phyloP scores from a whole-genome alignment of 352 stramenopile genomes.

The Globisporangium recalcitrans region DNA sequence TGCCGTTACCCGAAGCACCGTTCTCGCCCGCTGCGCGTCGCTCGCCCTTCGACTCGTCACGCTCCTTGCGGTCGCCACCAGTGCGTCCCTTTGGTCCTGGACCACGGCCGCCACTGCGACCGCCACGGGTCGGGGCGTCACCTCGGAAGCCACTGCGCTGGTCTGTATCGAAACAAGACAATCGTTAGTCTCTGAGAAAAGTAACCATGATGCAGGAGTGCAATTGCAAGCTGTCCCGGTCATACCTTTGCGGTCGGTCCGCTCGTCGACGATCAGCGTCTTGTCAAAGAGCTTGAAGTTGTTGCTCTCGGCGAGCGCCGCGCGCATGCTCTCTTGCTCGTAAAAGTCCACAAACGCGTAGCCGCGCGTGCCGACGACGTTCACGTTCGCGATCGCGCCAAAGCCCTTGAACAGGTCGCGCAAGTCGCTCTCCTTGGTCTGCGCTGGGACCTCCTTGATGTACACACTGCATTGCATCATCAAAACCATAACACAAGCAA shows the following conservation, averaged over 20 bases:
- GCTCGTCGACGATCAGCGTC: conserved; percentile 69
- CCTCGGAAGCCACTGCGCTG: conserved; percentile 52
- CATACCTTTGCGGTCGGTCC: conserved; percentile 65
- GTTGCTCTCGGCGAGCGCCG: conserved; percentile 53
- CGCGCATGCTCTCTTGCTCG: conserved; percentile 73
- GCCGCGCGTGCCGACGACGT: conserved; percentile 43
- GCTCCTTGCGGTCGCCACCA: conserved; percentile 57
- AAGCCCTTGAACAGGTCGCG: conserved; percentile 78
- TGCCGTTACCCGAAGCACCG: conserved; percentile 35
- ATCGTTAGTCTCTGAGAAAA: conserved; percentile 19
- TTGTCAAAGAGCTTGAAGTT: conserved; percentile 76
- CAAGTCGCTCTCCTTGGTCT: conserved; percentile 71
- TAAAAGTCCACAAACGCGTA: conserved; percentile 85
- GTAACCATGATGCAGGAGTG: neutral
- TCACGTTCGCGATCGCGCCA: conserved; percentile 70
- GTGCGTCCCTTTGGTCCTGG: conserved; percentile 47
- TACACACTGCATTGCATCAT: conserved; percentile 43
- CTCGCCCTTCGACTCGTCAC: conserved; percentile 47
- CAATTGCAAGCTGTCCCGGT: neutral
- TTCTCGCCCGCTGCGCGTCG: conserved; percentile 17
- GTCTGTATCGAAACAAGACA: conserved; percentile 4
- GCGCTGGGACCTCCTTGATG: conserved; percentile 67
- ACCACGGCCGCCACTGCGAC: conserved; percentile 41
- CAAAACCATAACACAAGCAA: neutral
- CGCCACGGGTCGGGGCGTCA: conserved; percentile 30